phyloP scores from a whole-genome alignment of 2,329 filamentous ascomycete genomes.

The Diaporthe ilicicola region DNA sequence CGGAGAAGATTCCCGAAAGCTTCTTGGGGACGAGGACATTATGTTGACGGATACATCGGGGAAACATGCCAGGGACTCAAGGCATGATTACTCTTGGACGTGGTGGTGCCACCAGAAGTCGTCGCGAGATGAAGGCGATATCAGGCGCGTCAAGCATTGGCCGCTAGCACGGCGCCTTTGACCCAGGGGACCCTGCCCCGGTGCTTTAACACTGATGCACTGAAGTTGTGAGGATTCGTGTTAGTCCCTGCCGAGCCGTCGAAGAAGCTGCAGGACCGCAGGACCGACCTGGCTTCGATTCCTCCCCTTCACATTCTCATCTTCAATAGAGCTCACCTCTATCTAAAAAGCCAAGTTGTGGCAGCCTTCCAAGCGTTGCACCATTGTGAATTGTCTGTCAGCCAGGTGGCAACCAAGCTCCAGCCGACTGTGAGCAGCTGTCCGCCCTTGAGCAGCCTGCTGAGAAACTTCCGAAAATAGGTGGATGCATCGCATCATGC shows the following conservation, averaged over 20 bases:
- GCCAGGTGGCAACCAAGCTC: too few species aligned
- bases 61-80: not conserved
- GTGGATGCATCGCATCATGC: not conserved
- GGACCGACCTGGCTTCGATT: not conserved
- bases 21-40: constrained; percentile 42
- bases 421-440: not conserved
- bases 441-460: not conserved
- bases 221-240: not conserved
- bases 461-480: not conserved
- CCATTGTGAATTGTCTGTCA: not conserved
- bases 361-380: too few species aligned
- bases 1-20: constrained; percentile 48
- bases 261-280: not conserved
- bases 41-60: not conserved
- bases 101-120: not conserved
- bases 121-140: not conserved
- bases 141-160: not conserved
- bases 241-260: not conserved
- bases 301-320: not conserved
- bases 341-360: not conserved
- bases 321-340: not conserved
- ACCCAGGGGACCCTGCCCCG: not conserved
- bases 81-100: not conserved
- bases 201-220: not conserved
- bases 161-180: not conserved